A percentile compares a stretch with the other conserved stretches of the same genome.
These are phyloP conservation scores for Acanthamoeba castellanii DNA, from an alignment of 208 protist genomes.

Conservation along the genomic window DNA sequence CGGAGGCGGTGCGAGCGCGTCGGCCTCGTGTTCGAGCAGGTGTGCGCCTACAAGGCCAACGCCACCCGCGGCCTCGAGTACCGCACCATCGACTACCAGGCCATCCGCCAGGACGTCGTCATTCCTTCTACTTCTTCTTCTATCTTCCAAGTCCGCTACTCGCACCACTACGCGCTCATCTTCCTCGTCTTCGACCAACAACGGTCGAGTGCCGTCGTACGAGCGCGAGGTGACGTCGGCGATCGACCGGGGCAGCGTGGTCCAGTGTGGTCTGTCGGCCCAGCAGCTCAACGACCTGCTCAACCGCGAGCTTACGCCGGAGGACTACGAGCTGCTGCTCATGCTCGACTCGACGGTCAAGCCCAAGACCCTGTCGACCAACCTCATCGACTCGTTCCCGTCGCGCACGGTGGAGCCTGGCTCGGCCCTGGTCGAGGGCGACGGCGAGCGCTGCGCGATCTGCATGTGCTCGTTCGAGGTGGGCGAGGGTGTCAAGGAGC, in stretches of 20 bases:
- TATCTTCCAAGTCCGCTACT: neutral
- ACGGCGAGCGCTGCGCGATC: constrained; percentile 72
- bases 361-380: constrained; percentile 74
- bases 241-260: neutral
- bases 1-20: neutral
- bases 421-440: neutral
- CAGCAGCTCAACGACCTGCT: constrained; percentile 80
- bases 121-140: neutral
- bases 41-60: constrained; percentile 18
- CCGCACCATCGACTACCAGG: neutral
- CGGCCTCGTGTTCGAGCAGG: neutral
- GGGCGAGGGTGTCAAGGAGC: constrained; percentile 73
- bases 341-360: constrained; percentile 77
- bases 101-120: neutral
- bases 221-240: constrained; percentile 50
- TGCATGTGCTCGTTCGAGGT: constrained; percentile 73
- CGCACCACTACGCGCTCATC: neutral
- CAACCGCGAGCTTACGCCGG: constrained; percentile 82
- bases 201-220: neutral
- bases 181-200: neutral
- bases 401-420: neutral
- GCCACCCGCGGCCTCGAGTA: constrained; percentile 24
- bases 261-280: constrained; percentile 68
- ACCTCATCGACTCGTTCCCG: constrained; percentile 66
- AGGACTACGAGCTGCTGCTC: constrained; percentile 81